These are phyloP conservation scores for Candida pseudofarinosa DNA, from an alignment of 805 yeast genomes.

Conservation along the genomic window DNA sequence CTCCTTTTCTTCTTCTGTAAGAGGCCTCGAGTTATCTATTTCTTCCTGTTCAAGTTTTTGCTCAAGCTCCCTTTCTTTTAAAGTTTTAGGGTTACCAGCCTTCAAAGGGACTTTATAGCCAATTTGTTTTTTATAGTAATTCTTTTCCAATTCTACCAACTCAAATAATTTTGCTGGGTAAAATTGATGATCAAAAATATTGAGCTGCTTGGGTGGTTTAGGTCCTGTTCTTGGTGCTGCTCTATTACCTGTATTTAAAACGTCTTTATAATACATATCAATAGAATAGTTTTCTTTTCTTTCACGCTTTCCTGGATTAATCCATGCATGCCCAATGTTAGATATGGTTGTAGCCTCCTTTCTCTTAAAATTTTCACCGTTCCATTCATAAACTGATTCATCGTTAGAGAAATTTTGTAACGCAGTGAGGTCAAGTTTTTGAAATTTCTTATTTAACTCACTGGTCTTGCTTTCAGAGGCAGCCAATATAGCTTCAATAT, in stretches of 20 bases:
- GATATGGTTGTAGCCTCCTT: slow-evolving; percentile 49
- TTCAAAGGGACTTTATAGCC: slow-evolving; percentile 61
- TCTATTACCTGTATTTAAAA: slow-evolving; percentile 68
- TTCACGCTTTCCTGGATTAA: slow-evolving; percentile 82
- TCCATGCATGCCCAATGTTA: slow-evolving; percentile 60
- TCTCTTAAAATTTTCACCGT: slow-evolving; percentile 76
- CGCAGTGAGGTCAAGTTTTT: slow-evolving; percentile 69
- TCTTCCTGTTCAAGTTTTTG: slow-evolving; percentile 63
- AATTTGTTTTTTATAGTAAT: slow-evolving; percentile 65
- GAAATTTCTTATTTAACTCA: slow-evolving; percentile 59
- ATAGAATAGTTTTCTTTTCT: slow-evolving; percentile 82
- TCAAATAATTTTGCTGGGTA: slow-evolving; percentile 73
- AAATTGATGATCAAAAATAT: slow-evolving; percentile 87
- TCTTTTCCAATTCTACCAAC: slow-evolving; percentile 76
- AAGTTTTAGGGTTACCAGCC: slow-evolving; percentile 43
- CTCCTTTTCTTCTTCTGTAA: slow-evolving; percentile 77
- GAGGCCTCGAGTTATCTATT: slow-evolving; percentile 70
- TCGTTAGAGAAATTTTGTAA: slow-evolving; percentile 71
- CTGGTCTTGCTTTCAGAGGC: slow-evolving; percentile 62
- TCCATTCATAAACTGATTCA: slow-evolving; percentile 77
- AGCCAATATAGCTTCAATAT: slow-evolving; percentile 57
- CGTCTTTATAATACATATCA: slow-evolving; percentile 82
- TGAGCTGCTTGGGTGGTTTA: slow-evolving; percentile 78
- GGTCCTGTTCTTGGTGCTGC: slow-evolving; percentile 53
- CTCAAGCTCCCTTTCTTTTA: slow-evolving; percentile 35